Evolutionary conservation across 441 rosid genomes (phyloP).

Genomic region (Rhodomyrtus psidioides): DNA sequence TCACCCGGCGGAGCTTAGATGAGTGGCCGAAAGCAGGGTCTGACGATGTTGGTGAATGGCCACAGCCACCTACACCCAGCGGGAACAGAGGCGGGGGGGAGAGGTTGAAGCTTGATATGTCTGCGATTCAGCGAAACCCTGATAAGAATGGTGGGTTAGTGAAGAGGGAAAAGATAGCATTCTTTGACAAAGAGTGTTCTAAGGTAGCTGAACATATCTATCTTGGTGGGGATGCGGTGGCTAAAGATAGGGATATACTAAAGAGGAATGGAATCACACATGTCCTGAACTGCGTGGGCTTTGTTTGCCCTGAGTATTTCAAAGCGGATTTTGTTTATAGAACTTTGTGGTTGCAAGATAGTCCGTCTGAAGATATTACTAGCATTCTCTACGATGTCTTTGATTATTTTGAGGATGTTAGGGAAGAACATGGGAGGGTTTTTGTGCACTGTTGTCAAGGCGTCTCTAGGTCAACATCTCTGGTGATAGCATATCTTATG

Average conservation of each 20-base stretch:
- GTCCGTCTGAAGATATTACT: conserved; percentile 96
- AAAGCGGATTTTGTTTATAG: conserved; percentile 80
- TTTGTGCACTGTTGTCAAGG: conserved; percentile 98
- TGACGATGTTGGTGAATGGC: conserved; percentile 96
- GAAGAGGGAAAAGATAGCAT: conserved; percentile 89
- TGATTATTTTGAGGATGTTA: conserved; percentile 97
- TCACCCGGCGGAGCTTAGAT: conserved; percentile 85
- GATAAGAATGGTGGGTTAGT: conserved; percentile 64
- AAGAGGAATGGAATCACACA: conserved; percentile 83
- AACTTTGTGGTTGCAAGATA: conserved; percentile 95
- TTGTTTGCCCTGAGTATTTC: conserved; percentile 95
- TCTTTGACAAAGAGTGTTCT: conserved; percentile 91
- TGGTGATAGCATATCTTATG: conserved; percentile 95
- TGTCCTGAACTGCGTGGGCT: conserved; percentile 89
- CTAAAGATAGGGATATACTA: conserved; percentile 68
- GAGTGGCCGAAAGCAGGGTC: conserved; percentile 97
- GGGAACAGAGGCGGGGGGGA: conserved; percentile 60
- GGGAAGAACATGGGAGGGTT: conserved; percentile 80
- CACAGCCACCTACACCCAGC: conserved; percentile 78
- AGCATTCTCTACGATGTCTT: conserved; percentile 93
- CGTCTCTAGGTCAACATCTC: conserved; percentile 90
- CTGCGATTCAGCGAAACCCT: conserved; percentile 58
- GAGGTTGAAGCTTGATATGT: conserved; percentile 87
- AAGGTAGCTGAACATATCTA: conserved; percentile 90
- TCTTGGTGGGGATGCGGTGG: conserved; percentile 97